A percentile compares a stretch with the other conserved stretches of the same genome.
phyloP scores from a whole-genome alignment of 495 filamentous ascomycete genomes.

The Penicillium simplicissimum region DNA sequence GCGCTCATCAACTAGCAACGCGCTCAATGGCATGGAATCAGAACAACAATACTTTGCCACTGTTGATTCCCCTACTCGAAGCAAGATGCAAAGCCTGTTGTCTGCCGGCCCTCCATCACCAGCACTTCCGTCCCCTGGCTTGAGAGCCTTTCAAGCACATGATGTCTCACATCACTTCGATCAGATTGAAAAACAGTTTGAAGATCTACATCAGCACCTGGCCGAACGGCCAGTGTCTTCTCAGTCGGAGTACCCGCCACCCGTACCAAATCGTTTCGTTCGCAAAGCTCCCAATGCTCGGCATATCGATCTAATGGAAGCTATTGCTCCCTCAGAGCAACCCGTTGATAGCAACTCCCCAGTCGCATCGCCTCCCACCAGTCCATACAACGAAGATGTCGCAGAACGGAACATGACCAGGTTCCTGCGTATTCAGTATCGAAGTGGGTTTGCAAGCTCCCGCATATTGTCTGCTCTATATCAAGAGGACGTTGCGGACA shows the following conservation, averaged over 20 bases:
- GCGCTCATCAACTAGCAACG: slow-evolving; percentile 15
- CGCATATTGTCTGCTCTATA: slow-evolving; percentile 38
- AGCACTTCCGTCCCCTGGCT: slow-evolving; percentile 20
- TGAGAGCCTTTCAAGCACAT: slow-evolving; percentile 19
- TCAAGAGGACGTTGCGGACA: slow-evolving; percentile 49
- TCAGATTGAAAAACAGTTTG: slow-evolving; percentile 44
- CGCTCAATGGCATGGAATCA: slow-evolving; percentile 1
- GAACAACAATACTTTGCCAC: slow-evolving; percentile 14
- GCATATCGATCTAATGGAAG: slow-evolving; percentile 48
- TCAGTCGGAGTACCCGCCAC: slow-evolving; percentile 27
- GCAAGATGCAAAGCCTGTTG: slow-evolving; percentile 10
- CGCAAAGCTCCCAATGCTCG: slow-evolving; percentile 26
- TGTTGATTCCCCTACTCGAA: slow-evolving; percentile 11
- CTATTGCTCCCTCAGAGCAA: slow-evolving; percentile 35
- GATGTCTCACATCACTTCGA: slow-evolving; percentile 38
- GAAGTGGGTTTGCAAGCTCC: slow-evolving; percentile 30
- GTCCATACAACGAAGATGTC: slow-evolving; percentile 50
- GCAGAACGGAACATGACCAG: slow-evolving; percentile 49
- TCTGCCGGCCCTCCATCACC: slow-evolving; percentile 15
- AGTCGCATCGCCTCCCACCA: slow-evolving; percentile 32
- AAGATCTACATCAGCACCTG: slow-evolving; percentile 41
- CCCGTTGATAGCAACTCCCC: slow-evolving; percentile 24
- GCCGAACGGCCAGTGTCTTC: slow-evolving; percentile 32
- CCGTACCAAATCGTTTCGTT: slow-evolving; percentile 8
- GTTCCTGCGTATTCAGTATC: slow-evolving; percentile 34